Evolutionary conservation across 2,329 filamentous ascomycete genomes (phyloP).

Genomic region (Talaromyces amestolkiae): DNA sequence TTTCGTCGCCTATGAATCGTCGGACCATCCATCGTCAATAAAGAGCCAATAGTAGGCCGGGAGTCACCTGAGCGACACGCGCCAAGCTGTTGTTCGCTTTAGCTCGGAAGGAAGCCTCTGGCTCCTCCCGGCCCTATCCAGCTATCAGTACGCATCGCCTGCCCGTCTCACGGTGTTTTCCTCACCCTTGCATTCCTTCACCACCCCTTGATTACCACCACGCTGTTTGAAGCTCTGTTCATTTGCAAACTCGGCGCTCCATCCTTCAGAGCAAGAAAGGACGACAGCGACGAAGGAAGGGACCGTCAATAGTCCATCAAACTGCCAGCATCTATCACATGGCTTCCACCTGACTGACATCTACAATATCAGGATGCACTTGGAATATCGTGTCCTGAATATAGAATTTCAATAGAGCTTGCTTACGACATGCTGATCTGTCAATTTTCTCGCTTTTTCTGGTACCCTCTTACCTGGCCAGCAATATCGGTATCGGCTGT

Average conservation of each 20-base stretch:
- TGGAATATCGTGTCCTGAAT: neutral
- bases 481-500: neutral
- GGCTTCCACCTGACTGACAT: conserved; percentile 4
- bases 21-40: neutral
- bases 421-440: neutral
- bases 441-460: neutral
- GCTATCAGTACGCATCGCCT: neutral
- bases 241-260: too few species aligned
- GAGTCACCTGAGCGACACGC: conserved; percentile 4
- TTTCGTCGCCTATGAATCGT: neutral
- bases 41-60: conserved; percentile 6
- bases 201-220: conserved; percentile 1
- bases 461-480: too few species aligned
- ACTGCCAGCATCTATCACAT: neutral
- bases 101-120: neutral
- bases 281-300: conserved; percentile 1
- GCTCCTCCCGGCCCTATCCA: neutral
- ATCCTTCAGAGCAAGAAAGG: neutral
- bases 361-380: neutral
- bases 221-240: neutral
- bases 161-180: conserved; percentile 6
- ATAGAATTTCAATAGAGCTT: neutral
- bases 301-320: conserved; percentile 23
- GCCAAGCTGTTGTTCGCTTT: neutral
- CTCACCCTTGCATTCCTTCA: conserved; percentile 4